Base-by-base conservation (phyloP, 768 basidiomycete genomes). In the Xanthoconium stramineum region DNA sequence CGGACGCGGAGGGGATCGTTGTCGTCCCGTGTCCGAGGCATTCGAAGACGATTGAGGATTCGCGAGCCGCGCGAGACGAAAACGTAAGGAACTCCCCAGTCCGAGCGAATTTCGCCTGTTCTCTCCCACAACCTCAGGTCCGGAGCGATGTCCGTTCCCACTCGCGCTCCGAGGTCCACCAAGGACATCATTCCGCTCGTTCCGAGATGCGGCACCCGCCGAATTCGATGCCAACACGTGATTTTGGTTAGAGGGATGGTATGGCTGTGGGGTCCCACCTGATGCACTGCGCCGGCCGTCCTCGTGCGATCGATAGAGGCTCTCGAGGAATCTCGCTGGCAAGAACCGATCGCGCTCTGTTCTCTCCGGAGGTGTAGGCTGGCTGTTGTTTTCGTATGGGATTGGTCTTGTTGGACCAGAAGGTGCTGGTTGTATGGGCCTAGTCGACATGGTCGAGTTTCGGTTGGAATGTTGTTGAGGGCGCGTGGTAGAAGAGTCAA, bases 31-130 rank as follows among this genome's bases (percentile, higher is more conserved):
- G 8, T 59, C 55, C 24, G 42, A 11, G 4, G 35, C 5, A 24
- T 50, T 64, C 38, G 59, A 35, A 6, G 63, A 50, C 4, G 64
- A 53, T 43, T 66, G 65, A 3, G 49, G 42, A 47, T 58, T 60
- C 40, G 67, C 55, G 15, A 68, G 38, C 17, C 67, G 67, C 29
- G 67, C 67, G 7, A 69, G 44, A 3, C 67, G 62, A 33, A 65
- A 69, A n/a, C 67, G 68, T 29, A 68, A 50, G 6, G 67, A 60
- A 4, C 67, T 65, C 14, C 66, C 67, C 45, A 67, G n/a, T 8
- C 57, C 55, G 19, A 67, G 47, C 30, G 67, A 51, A n/a, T 50
- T 37, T 17, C 67, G 29, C 49, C 67, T 59, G 5, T 57, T 58
- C 32, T 67, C 66, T 17, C 47, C 53, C 28, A 42, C 43, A 7